Evolutionary conservation across 495 filamentous ascomycete genomes (phyloP), one percentile per base, ranked within the genome.

Genomic region (Immersiella caudata): DNA sequence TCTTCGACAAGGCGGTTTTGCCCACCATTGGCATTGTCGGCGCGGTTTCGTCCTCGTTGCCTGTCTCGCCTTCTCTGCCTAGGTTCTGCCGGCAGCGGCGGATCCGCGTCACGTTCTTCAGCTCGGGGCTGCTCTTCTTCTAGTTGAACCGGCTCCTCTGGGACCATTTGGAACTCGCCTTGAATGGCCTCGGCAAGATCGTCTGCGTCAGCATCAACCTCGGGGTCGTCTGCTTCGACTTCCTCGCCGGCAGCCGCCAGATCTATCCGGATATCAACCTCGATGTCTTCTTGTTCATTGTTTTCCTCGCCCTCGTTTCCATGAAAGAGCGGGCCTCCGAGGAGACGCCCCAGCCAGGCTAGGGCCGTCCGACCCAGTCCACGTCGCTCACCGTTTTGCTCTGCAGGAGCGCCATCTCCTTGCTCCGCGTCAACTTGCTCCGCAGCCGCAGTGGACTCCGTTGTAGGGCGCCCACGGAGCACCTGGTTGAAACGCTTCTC

Each of bases 401-500:
- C 61, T 52, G 36, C 46, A 26, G 24, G 46, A 18, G 24, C 65
- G 4, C 63, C 64, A 35, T 57, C 62, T 21, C 35, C 25, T 5
- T 27, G 40, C 35, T 14, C 60, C 51, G 60, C 29, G n/a, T 36
- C 49, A 18, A 11, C 56, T 14, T 52, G 60, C 2, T 25, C 57
- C 12, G 29, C 65, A 3, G 40, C 58, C 0, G 40, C 51, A 7
- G 59, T n/a, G 14, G 71, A 67, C 18, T 76, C 72, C 22, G 54
- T 60, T 2, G 68, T 58, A 0, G 73, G 71, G 0, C 68, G 67
- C 0, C 76, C 76, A 11, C 71, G 73, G 3, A 80, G 67, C 7
- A 73, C 72, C 6, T 69, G 60, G 66, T 80, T 76, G 84, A 92
- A 92, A 62, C 82, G 86, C 66, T 77, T 83, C 76, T 93, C 90